Evolutionary conservation across 768 basidiomycete species (phyloP).

Genomic region (Russula earlei): DNA sequence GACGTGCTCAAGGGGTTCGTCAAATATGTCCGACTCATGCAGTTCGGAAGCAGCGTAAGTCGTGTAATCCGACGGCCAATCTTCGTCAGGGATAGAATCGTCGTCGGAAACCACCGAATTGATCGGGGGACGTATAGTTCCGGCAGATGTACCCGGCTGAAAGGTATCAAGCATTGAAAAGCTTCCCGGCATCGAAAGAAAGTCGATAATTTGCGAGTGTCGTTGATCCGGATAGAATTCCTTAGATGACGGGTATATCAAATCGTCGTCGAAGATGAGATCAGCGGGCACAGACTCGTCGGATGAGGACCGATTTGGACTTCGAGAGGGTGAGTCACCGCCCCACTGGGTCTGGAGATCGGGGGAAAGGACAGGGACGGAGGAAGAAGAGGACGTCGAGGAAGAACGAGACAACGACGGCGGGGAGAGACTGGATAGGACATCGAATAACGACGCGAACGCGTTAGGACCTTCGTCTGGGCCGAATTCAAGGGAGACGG

Average conservation of each 20-base stretch:
- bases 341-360: slow-evolving; percentile 9
- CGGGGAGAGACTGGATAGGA: slow-evolving; percentile 25
- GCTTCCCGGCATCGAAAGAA: slow-evolving; percentile 6
- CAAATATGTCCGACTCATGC: slow-evolving; percentile 6
- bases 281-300: slow-evolving; percentile 8
- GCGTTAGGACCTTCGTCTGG: slow-evolving; percentile 25
- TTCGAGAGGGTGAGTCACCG: slow-evolving; percentile 1
- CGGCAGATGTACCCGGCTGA: slow-evolving; percentile 39
- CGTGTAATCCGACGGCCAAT: slow-evolving; percentile 1
- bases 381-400: slow-evolving; percentile 20
- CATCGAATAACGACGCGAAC: slow-evolving; percentile 29
- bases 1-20: not conserved
- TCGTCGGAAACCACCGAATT: slow-evolving; percentile 8
- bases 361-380: slow-evolving; percentile 20
- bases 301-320: slow-evolving; percentile 11
- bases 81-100: slow-evolving; percentile 13
- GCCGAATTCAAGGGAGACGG: slow-evolving; percentile 17
- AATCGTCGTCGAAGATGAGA: slow-evolving; percentile 2
- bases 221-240: not conserved
- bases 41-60: slow-evolving; percentile 11
- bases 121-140: slow-evolving; percentile 32
- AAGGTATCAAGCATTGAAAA: slow-evolving; percentile 23
- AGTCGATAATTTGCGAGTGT: slow-evolving; percentile 9
- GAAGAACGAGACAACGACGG: slow-evolving; percentile 30
- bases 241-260: not conserved